Conservation (phyloP, 495 filamentous ascomycete genomes). For the Penicillium diatomitis region DNA sequence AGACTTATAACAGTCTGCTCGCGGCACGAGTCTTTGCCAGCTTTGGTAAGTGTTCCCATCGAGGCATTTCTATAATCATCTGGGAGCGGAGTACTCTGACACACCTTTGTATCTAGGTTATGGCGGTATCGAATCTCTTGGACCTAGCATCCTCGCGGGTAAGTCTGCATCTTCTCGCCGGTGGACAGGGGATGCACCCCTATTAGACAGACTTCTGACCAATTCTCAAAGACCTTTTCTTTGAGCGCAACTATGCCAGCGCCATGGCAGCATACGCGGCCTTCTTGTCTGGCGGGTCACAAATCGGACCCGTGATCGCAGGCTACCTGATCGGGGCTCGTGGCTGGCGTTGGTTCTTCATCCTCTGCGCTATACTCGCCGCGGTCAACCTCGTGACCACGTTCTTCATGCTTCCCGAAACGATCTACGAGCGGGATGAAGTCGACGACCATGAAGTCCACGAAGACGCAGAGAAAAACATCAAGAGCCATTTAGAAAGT, state of each 20-base stretch:
- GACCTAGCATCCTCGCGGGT: constrained; percentile 31
- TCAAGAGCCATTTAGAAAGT: constrained; percentile 12
- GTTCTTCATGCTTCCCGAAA: constrained; percentile 23
- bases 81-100: no score
- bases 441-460: constrained; percentile 1
- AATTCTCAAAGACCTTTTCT: constrained; percentile 19
- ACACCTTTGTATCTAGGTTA: constrained; percentile 6
- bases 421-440: constrained; percentile 17
- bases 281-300: constrained; percentile 28
- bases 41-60: constrained; percentile 14
- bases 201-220: not conserved
- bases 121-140: constrained; percentile 28
- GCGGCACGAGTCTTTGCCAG: constrained; percentile 23
- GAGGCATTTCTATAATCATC: no score
- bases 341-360: constrained; percentile 30
- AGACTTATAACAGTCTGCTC: constrained; percentile 19
- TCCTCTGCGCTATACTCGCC: constrained; percentile 23
- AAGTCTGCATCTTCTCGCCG: not conserved
- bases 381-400: constrained; percentile 21
- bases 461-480: constrained; percentile 10
- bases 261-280: constrained; percentile 32
- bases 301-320: constrained; percentile 24
- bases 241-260: constrained; percentile 30
- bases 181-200: not conserved
- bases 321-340: constrained; percentile 21